Evolutionary conservation across 176 grass and related monocot genomes (phyloP).

Genomic region (bread wheat (Triticum aestivum)): IWGSC_CS_RefSeq_v2.1 NC_057798.1:731043831-731044330

Average conservation of each 20-base stretch:
- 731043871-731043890: constrained; percentile 50
- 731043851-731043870: constrained; percentile 81
- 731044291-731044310: neutral
- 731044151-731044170: neutral
- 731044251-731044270: constrained; percentile 21
- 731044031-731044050: neutral
- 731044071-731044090: neutral
- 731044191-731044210: neutral
- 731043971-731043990: neutral
- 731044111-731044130: neutral
- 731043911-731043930: constrained; percentile 90
- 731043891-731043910: constrained; percentile 77
- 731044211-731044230: neutral
- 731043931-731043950: constrained; percentile 82
- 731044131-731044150: constrained; percentile 13
- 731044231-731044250: neutral
- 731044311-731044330: neutral
- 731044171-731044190: neutral
- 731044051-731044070: neutral
- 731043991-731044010: neutral
- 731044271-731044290: constrained; percentile 26
- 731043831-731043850: constrained; percentile 40
- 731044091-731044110: constrained; percentile 3
- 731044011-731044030: neutral
- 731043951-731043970: constrained; percentile 95